These are phyloP conservation scores for Candida ovalis DNA, from an alignment of 805 yeast genomes.

Conservation along the genomic window DNA sequence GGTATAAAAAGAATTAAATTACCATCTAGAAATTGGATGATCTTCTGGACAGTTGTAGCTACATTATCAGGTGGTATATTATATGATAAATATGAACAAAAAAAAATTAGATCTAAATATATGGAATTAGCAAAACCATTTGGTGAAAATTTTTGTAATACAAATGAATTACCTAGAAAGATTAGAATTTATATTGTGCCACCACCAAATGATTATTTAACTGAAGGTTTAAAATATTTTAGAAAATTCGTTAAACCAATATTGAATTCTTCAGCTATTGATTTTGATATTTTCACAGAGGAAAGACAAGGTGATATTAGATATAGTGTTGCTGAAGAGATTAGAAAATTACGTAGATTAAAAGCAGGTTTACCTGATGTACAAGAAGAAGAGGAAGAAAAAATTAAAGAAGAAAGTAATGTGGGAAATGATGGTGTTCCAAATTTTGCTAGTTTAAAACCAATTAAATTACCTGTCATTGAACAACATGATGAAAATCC, in stretches of 20 bases:
- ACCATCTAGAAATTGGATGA: conserved; percentile 92
- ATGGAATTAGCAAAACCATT: conserved; percentile 53
- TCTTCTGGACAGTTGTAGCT: conserved; percentile 73
- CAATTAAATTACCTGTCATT: conserved; percentile 5
- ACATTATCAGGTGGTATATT: conserved; percentile 67
- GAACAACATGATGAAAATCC: conserved; percentile 15
- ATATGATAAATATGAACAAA: conserved; percentile 77
- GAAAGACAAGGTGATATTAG: conserved; percentile 89
- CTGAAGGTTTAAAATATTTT: conserved; percentile 67
- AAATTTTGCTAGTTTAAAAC: conserved; percentile 6
- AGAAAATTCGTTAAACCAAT: conserved; percentile 82
- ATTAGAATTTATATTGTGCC: conserved; percentile 86
- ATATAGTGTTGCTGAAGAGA: conserved; percentile 71
- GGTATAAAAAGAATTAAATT: conserved; percentile 75
- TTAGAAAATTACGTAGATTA: conserved; percentile 63
- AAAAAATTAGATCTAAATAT: conserved; percentile 59
- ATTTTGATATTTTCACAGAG: conserved; percentile 73
- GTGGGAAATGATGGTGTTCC: not conserved
- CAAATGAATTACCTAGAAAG: conserved; percentile 63
- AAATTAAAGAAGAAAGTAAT: not conserved
- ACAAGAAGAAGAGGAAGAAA: conserved; percentile 10
- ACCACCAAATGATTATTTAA: conserved; percentile 92
- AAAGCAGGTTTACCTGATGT: conserved; percentile 26
- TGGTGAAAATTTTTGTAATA: conserved; percentile 41
- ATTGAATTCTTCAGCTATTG: conserved; percentile 77